Evolutionary conservation across 2,329 filamentous ascomycete species (phyloP), one percentile per base, ranked within the genome.

Genomic region (Verticillium klebahnii): DNA sequence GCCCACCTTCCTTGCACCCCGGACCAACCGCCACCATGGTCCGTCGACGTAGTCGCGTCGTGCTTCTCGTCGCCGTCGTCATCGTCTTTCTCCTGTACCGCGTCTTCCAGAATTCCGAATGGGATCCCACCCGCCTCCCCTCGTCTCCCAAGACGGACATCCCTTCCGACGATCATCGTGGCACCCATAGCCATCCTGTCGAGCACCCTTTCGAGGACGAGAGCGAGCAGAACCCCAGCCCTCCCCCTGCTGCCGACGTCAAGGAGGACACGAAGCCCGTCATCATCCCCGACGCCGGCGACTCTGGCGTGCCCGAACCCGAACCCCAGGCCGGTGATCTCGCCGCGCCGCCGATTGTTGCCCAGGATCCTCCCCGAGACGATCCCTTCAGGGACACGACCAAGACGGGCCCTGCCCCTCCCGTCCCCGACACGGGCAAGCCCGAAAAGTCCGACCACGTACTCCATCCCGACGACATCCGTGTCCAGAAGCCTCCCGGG

Each of bases 1-100:
- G 19, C n/a, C 19, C 45, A 19, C 3, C 45, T 14, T 9, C 45
- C 25, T 25, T 25, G 31, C 31, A 25, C 8, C 25, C 19, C 17
- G 23, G 54, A 50, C 56, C 37, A n/a, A 45, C 50, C 52, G 39
- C 25, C 67, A 73, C 69, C 68, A 86, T 89, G 82, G 73, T 84
- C 62, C 84, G 87, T 59, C 79, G 88, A 68, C 80, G 86, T 70
- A 88, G 88, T 69, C 83, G 87, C 63, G 77, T 87, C 62, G 86
- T 88, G 64, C 72, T 85, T 37, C 70, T 85, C 64, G 82, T 82
- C 67, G 81, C 85, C 60, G 73, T 83, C 64, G 71, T 87, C 61
- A 73, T 85, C 58, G 73, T 86, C 58, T 76, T 89, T 63, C 77
- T 85, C 59, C 73, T 86, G 59, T 83, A 83, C 69, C 82, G 81